Base-by-base conservation (phyloP, 345 rosid species). In the Hibiscus tridactylites region DNA sequence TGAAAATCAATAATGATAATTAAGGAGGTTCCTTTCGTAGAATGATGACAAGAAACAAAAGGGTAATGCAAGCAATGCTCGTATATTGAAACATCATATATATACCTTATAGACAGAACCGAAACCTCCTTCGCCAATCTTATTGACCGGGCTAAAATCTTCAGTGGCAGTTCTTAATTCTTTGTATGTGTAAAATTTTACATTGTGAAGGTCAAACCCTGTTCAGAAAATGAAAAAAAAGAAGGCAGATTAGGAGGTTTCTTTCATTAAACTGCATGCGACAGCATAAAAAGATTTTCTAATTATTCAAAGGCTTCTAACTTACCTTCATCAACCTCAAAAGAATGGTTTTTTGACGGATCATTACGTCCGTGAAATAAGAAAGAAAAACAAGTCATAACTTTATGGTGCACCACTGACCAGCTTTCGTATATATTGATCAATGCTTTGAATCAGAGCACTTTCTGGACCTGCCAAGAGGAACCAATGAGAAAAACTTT, bases 121-220 rank as follows among this genome's bases (percentile, higher is more conserved):
- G 65, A 91, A 95, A 58, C 97, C 99, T 49, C 99, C 99, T 81
- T 90, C 99, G 35, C 99, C 99, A 77, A 95, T 89, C 80, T 95
- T 90, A 71, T 85, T 74, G 54, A 58, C 73, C 1, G 74, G 75
- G 75, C 85, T 84, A 76, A 95, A 95, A 83, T 86, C 96, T 50
- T 84, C 86, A 0, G 99, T 91, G 42, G 91, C 96, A 0, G 61
- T 77, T 76, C 82, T 83, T 78, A 95, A 74, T 80, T 88, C 92
- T 82, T 68, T 91, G 65, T 88, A 89, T 15, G 79, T 71, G 73
- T 85, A 95, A 61, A 83, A 68, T 80, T 82, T 90, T 50, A 82
- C 86, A 10, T 85, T 85, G 33, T 58, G 78, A 60, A 83, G 68
- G 29, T 71, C 84, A 57, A 95, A 46, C 67, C 84, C 97, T 90